Evolutionary conservation across 495 filamentous ascomycete genomes (phyloP).

Genomic region (Melanomma pulvis-pyrius): DNA sequence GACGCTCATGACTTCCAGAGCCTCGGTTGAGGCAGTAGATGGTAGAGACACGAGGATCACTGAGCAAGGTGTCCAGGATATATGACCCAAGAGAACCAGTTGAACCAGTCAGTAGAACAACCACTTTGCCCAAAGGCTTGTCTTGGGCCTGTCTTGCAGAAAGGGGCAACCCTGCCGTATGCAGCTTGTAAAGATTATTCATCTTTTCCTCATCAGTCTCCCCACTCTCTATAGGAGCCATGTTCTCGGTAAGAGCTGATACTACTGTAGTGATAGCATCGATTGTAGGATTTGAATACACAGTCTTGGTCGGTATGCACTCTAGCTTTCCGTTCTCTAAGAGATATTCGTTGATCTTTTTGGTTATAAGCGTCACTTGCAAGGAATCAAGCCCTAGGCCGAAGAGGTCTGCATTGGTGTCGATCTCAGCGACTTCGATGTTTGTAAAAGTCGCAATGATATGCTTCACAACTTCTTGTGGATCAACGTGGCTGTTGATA

Average conservation of each 20-base stretch:
- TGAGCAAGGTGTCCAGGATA: slow-evolving; percentile 34
- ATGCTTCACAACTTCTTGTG: background rate
- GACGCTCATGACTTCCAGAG: background rate
- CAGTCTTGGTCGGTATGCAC: background rate
- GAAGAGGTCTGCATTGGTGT: slow-evolving; percentile 6
- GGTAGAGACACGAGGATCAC: slow-evolving; percentile 6
- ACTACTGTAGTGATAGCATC: background rate
- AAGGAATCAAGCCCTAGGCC: slow-evolving; percentile 6
- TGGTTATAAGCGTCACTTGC: background rate
- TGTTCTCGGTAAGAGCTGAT: background rate
- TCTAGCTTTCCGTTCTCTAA: background rate
- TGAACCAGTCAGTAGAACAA: slow-evolving; percentile 45
- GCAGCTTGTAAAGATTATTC: background rate
- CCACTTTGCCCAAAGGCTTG: background rate
- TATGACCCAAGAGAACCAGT: slow-evolving; percentile 45
- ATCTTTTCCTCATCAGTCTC: background rate
- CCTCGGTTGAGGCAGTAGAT: slow-evolving; percentile 39
- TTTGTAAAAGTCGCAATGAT: background rate
- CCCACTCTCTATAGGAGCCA: background rate
- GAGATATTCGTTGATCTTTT: background rate
- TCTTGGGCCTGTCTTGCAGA: background rate
- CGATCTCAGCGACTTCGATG: background rate
- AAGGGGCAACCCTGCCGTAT: background rate
- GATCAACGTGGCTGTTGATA: background rate
- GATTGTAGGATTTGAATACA: background rate